Conservation (phyloP, 2,329 filamentous ascomycete genomes). For the Apiospora saccharicola region DNA sequence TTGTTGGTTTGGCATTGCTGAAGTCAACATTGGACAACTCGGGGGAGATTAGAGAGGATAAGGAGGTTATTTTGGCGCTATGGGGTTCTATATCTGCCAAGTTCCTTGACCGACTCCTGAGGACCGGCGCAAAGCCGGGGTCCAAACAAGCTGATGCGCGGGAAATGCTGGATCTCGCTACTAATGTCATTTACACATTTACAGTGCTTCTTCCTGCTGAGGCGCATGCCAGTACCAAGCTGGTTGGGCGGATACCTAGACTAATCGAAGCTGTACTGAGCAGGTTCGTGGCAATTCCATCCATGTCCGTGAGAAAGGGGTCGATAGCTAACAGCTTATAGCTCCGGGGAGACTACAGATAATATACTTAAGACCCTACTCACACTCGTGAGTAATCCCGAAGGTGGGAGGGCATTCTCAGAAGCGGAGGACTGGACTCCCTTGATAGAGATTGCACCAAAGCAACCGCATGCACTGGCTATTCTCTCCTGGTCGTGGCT, state of each 20-base stretch:
- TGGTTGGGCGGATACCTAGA: conserved; percentile 60
- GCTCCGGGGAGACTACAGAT: conserved; percentile 59
- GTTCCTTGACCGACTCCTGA: conserved; percentile 70
- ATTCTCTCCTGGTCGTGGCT: conserved; percentile 65
- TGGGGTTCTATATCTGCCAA: conserved; percentile 68
- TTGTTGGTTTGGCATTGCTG: conserved; percentile 71
- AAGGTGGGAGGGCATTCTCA: conserved; percentile 57
- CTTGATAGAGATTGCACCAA: conserved; percentile 63
- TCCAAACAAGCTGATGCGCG: conserved; percentile 54
- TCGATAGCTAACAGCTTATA: conserved; percentile 38
- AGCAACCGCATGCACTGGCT: conserved; percentile 61
- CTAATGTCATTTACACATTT: conserved; percentile 70
- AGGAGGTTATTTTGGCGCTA: conserved; percentile 52
- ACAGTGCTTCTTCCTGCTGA: conserved; percentile 61
- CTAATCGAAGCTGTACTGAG: conserved; percentile 61
- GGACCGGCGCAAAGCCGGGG: conserved; percentile 53
- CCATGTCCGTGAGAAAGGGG: not conserved
- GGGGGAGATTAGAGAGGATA: conserved; percentile 57
- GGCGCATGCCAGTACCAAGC: conserved; percentile 51
- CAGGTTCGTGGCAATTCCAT: conserved; percentile 50
- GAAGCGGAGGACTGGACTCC: conserved; percentile 59
- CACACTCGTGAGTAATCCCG: conserved; percentile 59
- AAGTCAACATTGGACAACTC: conserved; percentile 72
- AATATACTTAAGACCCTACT: conserved; percentile 65
- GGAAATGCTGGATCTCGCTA: conserved; percentile 69